phyloP scores from a whole-genome alignment of 1,139 yeast species.

The Scheffersomyces lignicola region DNA sequence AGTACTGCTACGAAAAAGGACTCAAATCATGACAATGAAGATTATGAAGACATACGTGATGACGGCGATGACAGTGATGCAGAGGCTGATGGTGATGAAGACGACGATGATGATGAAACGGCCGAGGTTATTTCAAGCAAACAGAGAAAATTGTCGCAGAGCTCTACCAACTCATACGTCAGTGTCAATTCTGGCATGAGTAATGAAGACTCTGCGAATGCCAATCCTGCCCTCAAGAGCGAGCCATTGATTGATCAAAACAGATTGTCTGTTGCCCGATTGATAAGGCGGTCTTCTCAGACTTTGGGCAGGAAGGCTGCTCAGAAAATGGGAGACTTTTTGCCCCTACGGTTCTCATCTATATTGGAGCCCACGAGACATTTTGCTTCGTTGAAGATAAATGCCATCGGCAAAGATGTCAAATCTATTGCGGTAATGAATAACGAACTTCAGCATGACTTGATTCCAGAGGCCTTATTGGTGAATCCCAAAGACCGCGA shows the following conservation, averaged over 20 bases:
- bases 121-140: constrained; percentile 26
- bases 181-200: constrained; percentile 36
- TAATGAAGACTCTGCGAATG: constrained; percentile 23
- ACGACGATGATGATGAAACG: constrained; percentile 24
- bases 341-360: constrained; percentile 82
- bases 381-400: constrained; percentile 88
- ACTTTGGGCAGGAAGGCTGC: constrained; percentile 75
- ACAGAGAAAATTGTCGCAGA: constrained; percentile 41
- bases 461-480: constrained; percentile 36
- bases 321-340: constrained; percentile 81
- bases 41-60: constrained; percentile 18
- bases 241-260: constrained; percentile 73
- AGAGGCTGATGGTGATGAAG: constrained; percentile 35
- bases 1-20: constrained; percentile 14
- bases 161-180: constrained; percentile 39
- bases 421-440: constrained; percentile 62
- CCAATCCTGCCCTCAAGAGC: constrained; percentile 21
- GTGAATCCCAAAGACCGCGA: constrained; percentile 20
- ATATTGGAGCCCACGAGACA: constrained; percentile 90
- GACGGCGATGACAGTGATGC: constrained; percentile 34
- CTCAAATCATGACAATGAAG: constrained; percentile 21
- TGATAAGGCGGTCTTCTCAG: constrained; percentile 59
- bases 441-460: constrained; percentile 39
- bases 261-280: constrained; percentile 68
- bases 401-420: constrained; percentile 60